A percentile compares a stretch with the other conserved stretches of the same genome.
Conservation (phyloP, 805 yeast genomes). For the Clavispora asparagi region DNA sequence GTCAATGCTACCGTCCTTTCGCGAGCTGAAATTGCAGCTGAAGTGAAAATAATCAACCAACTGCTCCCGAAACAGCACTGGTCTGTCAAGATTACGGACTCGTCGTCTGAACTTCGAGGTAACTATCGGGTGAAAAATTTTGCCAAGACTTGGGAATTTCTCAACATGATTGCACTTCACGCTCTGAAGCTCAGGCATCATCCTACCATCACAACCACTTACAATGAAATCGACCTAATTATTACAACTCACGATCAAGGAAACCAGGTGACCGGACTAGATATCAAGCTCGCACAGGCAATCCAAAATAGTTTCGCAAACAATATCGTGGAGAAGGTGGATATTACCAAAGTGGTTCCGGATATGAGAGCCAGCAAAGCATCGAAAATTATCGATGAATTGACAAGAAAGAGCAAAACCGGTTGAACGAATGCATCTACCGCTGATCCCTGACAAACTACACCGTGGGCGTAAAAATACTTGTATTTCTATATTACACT, state of each 20-base stretch:
- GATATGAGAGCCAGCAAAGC: slow-evolving; percentile 7
- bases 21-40: neutral
- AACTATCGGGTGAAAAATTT: slow-evolving; percentile 44
- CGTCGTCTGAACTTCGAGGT: slow-evolving; percentile 21
- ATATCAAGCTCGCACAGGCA: slow-evolving; percentile 50
- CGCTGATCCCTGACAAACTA: too few species aligned
- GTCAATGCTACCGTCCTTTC: neutral
- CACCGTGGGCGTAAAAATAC: neutral
- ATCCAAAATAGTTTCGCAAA: slow-evolving; percentile 15
- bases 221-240: slow-evolving; percentile 50
- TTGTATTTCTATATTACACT: neutral
- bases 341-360: neutral
- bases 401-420: slow-evolving; percentile 6
- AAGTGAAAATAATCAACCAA: slow-evolving; percentile 45
- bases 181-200: slow-evolving; percentile 63
- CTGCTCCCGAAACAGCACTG: slow-evolving; percentile 30
- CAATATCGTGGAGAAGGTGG: slow-evolving; percentile 4
- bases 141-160: slow-evolving; percentile 63
- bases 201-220: slow-evolving; percentile 62
- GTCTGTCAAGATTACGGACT: slow-evolving; percentile 1
- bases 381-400: slow-evolving; percentile 10
- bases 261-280: slow-evolving; percentile 47
- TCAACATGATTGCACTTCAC: slow-evolving; percentile 52
- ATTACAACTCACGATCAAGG: slow-evolving; percentile 64
- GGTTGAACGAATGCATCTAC: too few species aligned